Percentiles rank a stretch among this genome's conserved stretches.
phyloP scores from a whole-genome alignment of 768 basidiomycete species.

The Auricularia sp. region DNA sequence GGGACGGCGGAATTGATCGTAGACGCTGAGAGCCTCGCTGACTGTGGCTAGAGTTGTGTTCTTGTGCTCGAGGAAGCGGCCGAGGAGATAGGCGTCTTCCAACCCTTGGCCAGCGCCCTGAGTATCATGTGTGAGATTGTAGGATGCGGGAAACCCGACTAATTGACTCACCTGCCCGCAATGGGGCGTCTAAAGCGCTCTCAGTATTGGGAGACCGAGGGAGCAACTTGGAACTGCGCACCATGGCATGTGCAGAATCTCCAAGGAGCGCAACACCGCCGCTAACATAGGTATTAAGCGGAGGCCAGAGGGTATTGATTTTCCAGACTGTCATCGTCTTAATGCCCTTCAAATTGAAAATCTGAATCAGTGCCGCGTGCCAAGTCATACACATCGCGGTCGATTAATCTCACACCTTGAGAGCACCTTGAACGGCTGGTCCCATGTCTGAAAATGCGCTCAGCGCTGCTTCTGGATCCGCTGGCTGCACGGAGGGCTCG shows the following conservation, averaged over 20 bases:
- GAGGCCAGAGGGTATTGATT: not conserved
- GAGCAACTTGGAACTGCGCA: not conserved
- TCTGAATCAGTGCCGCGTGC: not conserved
- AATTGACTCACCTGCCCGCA: not conserved
- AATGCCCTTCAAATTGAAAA: not conserved
- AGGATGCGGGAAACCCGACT: not conserved
- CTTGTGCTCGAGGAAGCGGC: slow-evolving; percentile 12
- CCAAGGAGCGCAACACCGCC: not conserved
- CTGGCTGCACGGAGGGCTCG: not conserved
- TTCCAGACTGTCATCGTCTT: not conserved
- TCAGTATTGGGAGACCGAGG: not conserved
- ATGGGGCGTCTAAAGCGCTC: not conserved
- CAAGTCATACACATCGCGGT: not conserved
- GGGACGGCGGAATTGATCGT: slow-evolving; percentile 16
- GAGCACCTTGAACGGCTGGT: not conserved
- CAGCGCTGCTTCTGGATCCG: not conserved
- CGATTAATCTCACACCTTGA: not conserved
- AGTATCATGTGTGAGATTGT: no score
- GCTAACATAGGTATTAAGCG: not conserved
- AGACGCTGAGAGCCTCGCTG: slow-evolving; percentile 11
- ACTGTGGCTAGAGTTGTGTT: slow-evolving; percentile 8
- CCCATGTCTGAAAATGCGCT: not conserved
- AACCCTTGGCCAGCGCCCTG: not conserved
- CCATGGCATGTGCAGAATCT: not conserved
- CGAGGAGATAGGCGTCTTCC: slow-evolving; percentile 19